Base-by-base conservation (phyloP, 208 protist genomes). In the Porcisia hertigi region DNA sequence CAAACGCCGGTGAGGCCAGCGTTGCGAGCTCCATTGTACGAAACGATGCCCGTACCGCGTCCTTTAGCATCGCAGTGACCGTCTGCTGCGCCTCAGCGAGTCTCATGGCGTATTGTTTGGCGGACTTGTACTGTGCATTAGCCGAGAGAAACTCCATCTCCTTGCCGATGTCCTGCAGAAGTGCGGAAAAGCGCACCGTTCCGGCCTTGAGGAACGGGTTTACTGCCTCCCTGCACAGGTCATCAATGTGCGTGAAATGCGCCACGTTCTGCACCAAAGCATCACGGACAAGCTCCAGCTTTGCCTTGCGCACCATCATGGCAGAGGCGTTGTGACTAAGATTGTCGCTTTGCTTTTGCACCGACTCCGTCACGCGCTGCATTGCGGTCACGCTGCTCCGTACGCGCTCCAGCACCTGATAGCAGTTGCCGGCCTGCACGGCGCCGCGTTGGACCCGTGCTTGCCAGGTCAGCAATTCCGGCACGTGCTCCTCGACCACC, bases 191-290 rank as follows among this genome's bases (percentile, higher is more conserved):
- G 67, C 90, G 86, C 53, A 80, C 25, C 36, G 93, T 92, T 1
- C 77, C 83, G 11, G 85, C 86, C n/a, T 86, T 86, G 41, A 97
- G 79, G 62, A 88, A 86, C 0, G 83, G 79, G 64, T 90, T 83
- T 41, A 93, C 88, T 5, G 84, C 79, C 71, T 97, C 93, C 20
- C 82, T 80, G 66, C 74, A 85, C 14, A 97, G 77, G 69, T 90
- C 84, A 11, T 96, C 91, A 64, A 97, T 91, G 74, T 89, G 88
- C 25, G 88, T 88, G 71, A 95, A 95, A 83, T 97, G 90, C 23
- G 77, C 74, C 39, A 95, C 80, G 71, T 87, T 92, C 54, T 86
- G 80, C 69, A 93, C 85, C 59, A 97, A 75, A 67, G 91, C 83
- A 41, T 92, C 88, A 25, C 84, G 88, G 39, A 97, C 88, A 60